Base-by-base conservation (phyloP, 495 filamentous ascomycete genomes). In the Aspergillus leporis region DNA sequence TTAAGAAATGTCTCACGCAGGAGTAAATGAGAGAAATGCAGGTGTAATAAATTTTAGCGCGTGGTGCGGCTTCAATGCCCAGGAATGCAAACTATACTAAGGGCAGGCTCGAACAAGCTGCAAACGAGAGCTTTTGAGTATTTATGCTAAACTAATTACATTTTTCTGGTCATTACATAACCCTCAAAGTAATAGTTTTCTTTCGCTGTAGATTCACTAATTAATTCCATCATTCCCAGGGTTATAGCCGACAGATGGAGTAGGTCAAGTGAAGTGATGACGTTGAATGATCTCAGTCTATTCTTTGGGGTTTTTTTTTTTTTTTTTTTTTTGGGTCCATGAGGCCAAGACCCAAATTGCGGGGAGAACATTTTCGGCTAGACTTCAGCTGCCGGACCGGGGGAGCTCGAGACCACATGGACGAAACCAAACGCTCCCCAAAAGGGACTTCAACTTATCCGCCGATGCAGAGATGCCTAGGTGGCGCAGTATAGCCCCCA, bases 361-460 rank as follows among this genome's bases (percentile, higher is more conserved):
- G 65, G 65, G 65, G 65, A 59, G 53, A 58, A 51, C 18, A 22
- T n/a, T 59, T 56, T 64, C 53, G 56, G 56, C 56, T 65, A 61
- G 55, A 22, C 38, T 32, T 36, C 46, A 49, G 40, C 18, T 60
- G 40, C 62, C 52, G 61, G 59, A 59, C 62, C 59, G 52, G 56
- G 47, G 52, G 32, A 53, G 56, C 55, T 40, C 30, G 50, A 47
- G 28, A 32, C 53, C 40, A 56, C 53, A 55, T 55, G 53, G 53
- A 14, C n/a, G 19, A 36, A 40, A 36, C 14, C 18, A 34, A 53
- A 40, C 34, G n/a, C 3, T 30, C 23, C 28, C 10, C 7, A 49
- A 49, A 18, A 41, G 14, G 12, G n/a, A 16, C 14, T 10, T 9
- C 8, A 32, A 36, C 32, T 10, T 36, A 14, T 36, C 32, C 40